Evolutionary conservation across 139 green algal species (phyloP).

Genomic region (Picochlorum sp.): DNA sequence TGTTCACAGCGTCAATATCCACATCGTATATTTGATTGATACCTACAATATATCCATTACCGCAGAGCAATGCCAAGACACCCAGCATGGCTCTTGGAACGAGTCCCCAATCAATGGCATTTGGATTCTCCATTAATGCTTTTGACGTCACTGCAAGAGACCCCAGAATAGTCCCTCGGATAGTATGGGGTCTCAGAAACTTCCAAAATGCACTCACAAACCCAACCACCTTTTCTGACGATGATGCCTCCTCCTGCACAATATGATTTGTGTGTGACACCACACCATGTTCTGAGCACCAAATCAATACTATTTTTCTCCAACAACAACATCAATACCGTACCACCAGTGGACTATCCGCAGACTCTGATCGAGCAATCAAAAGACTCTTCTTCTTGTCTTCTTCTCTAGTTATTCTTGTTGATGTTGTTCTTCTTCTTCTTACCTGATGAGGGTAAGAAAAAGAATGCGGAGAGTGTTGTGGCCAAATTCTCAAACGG

Average conservation of each 20-base stretch:
- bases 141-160: constrained; percentile 62
- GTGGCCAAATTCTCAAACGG: too few species aligned
- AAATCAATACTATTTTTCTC: too few species aligned
- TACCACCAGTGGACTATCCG: too few species aligned
- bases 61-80: constrained; percentile 82
- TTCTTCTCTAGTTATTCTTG: too few species aligned
- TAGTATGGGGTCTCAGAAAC: constrained; percentile 96
- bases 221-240: constrained; percentile 23
- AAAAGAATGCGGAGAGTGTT: too few species aligned
- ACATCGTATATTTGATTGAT: constrained; percentile 98
- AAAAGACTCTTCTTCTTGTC: too few species aligned
- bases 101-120: constrained; percentile 80
- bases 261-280: too few species aligned
- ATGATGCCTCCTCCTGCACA: background rate
- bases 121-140: constrained; percentile 59
- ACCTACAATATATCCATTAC: constrained; percentile 98
- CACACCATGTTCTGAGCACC: too few species aligned
- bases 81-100: constrained; percentile 76
- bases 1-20: constrained; percentile 94
- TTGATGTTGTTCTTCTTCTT: too few species aligned
- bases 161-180: constrained; percentile 80
- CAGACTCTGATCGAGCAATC: too few species aligned
- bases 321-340: too few species aligned
- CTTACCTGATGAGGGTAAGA: too few species aligned
- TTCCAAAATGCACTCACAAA: constrained; percentile 93